Conservation (phyloP, 2,329 filamentous ascomycete genomes). For the Arthroderma sp. region DNA sequence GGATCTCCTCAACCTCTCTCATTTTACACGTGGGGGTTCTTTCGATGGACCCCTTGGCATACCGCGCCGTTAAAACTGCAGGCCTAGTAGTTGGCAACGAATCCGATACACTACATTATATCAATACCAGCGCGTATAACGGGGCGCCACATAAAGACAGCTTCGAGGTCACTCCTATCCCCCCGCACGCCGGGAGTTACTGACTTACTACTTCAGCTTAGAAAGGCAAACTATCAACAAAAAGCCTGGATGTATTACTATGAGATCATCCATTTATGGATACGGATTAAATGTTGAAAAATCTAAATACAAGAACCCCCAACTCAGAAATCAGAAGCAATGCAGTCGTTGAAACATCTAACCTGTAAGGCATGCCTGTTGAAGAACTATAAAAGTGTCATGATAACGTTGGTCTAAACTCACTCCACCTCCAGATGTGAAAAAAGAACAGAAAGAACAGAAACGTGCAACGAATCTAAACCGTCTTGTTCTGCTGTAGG, state of each 20-base stretch:
- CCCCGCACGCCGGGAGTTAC: background rate
- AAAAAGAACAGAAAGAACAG: background rate
- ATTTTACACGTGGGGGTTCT: background rate
- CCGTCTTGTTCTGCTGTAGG: constrained; percentile 49
- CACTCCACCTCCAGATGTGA: background rate
- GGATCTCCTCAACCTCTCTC: too few relatives aligned
- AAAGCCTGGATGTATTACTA: background rate
- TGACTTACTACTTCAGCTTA: background rate
- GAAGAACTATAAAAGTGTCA: constrained; percentile 1
- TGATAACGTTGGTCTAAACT: constrained; percentile 1
- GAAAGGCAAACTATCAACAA: background rate
- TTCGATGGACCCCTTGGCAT: background rate
- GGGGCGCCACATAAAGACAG: background rate
- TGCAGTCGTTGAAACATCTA: constrained; percentile 3
- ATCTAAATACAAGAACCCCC: background rate
- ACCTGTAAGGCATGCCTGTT: constrained; percentile 2
- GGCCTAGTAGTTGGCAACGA: background rate
- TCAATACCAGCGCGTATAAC: background rate
- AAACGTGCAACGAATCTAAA: background rate
- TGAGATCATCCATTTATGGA: background rate
- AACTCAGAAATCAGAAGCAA: background rate
- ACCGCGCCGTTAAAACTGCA: background rate
- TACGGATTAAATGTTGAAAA: constrained; percentile 4
- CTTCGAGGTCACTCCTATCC: too few relatives aligned
- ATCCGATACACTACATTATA: background rate